Evolutionary conservation across 345 rosid genomes (phyloP).

Genomic region (Lagerstroemia speciosa): DNA sequence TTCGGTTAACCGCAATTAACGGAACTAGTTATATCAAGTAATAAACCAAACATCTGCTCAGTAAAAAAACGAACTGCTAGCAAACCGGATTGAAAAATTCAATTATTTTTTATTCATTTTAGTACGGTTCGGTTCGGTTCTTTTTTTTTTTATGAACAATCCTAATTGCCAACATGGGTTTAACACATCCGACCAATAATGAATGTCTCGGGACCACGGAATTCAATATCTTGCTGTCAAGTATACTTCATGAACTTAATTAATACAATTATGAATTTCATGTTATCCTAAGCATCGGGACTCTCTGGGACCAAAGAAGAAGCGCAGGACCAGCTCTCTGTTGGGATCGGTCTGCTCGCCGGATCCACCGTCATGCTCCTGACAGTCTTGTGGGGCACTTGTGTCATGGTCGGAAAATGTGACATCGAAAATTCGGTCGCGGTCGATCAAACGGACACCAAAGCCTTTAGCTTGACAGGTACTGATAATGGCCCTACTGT

Average conservation of each 20-base stretch:
- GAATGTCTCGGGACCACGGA: not conserved
- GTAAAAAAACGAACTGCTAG: too few relatives aligned
- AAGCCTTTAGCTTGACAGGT: conserved; percentile 23
- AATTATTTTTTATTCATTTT: too few relatives aligned
- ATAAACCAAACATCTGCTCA: too few relatives aligned
- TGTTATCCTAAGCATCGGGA: conserved; percentile 22
- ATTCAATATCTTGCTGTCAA: not conserved
- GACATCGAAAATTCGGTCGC: conserved; percentile 18
- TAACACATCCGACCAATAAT: too few relatives aligned
- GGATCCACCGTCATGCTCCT: conserved; percentile 36
- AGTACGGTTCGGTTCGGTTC: too few relatives aligned
- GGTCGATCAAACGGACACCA: conserved; percentile 15
- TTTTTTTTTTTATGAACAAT: too few relatives aligned
- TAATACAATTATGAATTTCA: not conserved
- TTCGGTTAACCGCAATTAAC: too few relatives aligned
- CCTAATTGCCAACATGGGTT: too few relatives aligned
- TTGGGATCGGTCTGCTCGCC: conserved; percentile 31
- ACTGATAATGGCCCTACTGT: not conserved
- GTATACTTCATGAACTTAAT: not conserved
- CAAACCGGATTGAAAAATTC: too few relatives aligned
- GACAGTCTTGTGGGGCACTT: conserved; percentile 32
- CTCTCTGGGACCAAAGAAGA: conserved; percentile 25
- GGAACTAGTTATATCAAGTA: too few relatives aligned
- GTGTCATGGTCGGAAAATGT: conserved; percentile 25
- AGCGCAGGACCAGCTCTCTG: conserved; percentile 34